Conservation (phyloP, 1,284 basidiomycete genomes). For the Phellopilus nigrolimitatus region DNA sequence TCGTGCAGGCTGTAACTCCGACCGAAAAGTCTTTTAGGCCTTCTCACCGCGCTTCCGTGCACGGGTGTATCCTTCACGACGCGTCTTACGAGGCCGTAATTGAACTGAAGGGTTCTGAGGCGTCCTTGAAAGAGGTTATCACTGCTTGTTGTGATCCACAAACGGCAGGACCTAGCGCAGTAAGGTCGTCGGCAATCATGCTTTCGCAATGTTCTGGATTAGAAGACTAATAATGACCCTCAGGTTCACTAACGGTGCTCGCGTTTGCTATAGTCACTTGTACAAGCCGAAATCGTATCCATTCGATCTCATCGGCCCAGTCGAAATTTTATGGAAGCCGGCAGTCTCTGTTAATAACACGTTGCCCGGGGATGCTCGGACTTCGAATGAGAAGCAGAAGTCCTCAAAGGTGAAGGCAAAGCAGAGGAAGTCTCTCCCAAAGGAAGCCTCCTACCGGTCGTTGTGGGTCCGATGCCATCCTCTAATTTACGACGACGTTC, state of each 20-base stretch:
- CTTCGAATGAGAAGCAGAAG: too few species aligned
- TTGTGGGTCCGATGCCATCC: slow-evolving; percentile 83
- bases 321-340: slow-evolving; percentile 68
- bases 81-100: slow-evolving; percentile 78
- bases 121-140: slow-evolving; percentile 48
- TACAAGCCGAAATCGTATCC: slow-evolving; percentile 68
- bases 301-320: slow-evolving; percentile 63
- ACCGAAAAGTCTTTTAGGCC: slow-evolving; percentile 88
- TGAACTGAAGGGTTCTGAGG: slow-evolving; percentile 63
- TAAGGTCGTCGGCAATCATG: slow-evolving; percentile 51
- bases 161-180: slow-evolving; percentile 48
- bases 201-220: background rate
- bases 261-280: slow-evolving; percentile 55
- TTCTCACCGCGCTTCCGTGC: slow-evolving; percentile 80
- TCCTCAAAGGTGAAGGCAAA: slow-evolving; percentile 25
- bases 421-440: slow-evolving; percentile 17
- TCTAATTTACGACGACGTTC: slow-evolving; percentile 53
- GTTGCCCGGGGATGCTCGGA: slow-evolving; percentile 18
- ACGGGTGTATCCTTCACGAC: slow-evolving; percentile 83
- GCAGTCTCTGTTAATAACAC: background rate
- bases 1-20: slow-evolving; percentile 62
- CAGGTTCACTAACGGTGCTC: slow-evolving; percentile 55
- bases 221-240: background rate
- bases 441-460: slow-evolving; percentile 36
- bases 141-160: slow-evolving; percentile 60